Conservation (phyloP, 108 stramenopile species). For the Schizochytrium sp. region DNA sequence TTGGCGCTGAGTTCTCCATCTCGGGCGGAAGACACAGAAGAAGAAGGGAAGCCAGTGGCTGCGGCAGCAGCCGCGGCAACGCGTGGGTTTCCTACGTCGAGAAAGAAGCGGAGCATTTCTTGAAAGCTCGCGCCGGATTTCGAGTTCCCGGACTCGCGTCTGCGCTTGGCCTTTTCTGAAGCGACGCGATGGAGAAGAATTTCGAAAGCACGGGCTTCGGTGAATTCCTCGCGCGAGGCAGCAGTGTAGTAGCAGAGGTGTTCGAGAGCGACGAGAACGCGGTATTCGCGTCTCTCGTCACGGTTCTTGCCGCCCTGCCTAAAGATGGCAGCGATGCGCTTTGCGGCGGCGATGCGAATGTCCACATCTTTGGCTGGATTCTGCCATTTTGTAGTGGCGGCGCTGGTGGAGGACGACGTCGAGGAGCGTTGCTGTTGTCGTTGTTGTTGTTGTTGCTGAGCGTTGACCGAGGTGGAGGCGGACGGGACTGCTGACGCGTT, state of each 20-base stretch:
- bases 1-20: not conserved
- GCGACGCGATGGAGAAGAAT: not conserved
- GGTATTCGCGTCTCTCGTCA: not conserved
- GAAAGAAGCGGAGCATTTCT: not conserved
- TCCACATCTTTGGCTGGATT: not conserved
- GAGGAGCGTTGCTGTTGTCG: no score
- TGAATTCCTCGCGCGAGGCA: not conserved
- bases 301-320: not conserved
- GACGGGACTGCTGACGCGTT: no score
- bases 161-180: constrained; percentile 11
- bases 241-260: not conserved
- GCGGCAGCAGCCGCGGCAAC: not conserved
- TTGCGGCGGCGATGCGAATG: not conserved
- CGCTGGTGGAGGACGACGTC: no score
- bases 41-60: not conserved
- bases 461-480: no score
- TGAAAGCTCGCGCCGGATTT: not conserved
- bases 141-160: not conserved
- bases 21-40: not conserved
- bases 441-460: no score
- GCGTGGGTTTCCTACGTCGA: not conserved
- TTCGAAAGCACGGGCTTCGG: not conserved
- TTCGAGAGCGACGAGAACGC: not conserved
- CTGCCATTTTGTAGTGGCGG: not conserved
- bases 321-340: not conserved